A percentile compares a stretch with the other conserved stretches of the same genome.
phyloP scores from a whole-genome alignment of 2,329 filamentous ascomycete species.

The Xylariomycetidae sp. region DNA sequence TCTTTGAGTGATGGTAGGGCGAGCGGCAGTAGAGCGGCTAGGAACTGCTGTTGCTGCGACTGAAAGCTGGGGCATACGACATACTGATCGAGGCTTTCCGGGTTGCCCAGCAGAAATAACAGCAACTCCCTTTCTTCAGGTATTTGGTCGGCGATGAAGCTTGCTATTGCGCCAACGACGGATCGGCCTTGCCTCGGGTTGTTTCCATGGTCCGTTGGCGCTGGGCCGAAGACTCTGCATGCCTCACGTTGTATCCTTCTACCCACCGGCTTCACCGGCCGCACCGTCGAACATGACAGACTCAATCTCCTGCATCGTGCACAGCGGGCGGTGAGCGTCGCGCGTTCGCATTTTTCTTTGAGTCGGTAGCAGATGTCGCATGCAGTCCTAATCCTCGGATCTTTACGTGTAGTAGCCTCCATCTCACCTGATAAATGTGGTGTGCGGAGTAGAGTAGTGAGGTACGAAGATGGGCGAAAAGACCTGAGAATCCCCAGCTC shows the following conservation, averaged over 20 bases:
- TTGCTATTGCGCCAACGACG: too few relatives aligned
- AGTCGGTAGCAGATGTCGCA: conserved; percentile 21
- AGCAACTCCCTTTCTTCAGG: conserved; percentile 18
- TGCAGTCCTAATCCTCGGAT: conserved; percentile 11
- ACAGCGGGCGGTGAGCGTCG: conserved; percentile 6
- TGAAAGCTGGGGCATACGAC: conserved; percentile 18
- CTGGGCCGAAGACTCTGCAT: too few relatives aligned
- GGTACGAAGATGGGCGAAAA: too few relatives aligned
- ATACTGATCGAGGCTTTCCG: conserved; percentile 15
- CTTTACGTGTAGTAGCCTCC: not conserved
- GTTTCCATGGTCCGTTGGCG: too few relatives aligned
- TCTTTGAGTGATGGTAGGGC: conserved; percentile 18
- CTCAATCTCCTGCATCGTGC: not conserved
- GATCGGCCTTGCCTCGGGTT: too few relatives aligned
- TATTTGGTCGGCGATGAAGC: conserved; percentile 6
- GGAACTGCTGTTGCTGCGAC: conserved; percentile 12
- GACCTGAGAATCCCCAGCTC: too few relatives aligned
- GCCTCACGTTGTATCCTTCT: too few relatives aligned
- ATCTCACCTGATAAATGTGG: too few relatives aligned
- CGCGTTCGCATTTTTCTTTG: conserved; percentile 16
- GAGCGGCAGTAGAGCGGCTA: conserved; percentile 10
- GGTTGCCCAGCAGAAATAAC: conserved; percentile 15
- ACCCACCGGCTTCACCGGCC: conserved; percentile 13
- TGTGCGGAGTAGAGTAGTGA: too few relatives aligned
- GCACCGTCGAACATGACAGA: conserved; percentile 8